Evolutionary conservation across 306 rosid genomes (phyloP).

Genomic region (Sicyos baderoa): DNA sequence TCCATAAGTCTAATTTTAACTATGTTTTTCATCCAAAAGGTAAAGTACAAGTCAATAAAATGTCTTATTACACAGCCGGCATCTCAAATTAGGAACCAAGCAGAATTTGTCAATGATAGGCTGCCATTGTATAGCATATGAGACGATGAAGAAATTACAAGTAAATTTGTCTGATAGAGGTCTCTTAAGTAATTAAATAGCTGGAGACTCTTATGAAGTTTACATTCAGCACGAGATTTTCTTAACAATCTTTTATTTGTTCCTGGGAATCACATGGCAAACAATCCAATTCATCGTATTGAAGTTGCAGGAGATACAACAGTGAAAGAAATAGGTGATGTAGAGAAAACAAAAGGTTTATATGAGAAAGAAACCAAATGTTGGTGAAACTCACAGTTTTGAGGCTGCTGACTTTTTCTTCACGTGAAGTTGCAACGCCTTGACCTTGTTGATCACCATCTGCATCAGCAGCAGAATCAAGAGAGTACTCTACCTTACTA

Average conservation of each 20-base stretch:
- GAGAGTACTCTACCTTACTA: constrained; percentile 55
- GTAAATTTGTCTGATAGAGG: background rate
- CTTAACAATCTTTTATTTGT: background rate
- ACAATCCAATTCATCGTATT: background rate
- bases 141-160: background rate
- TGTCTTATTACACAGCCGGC: background rate
- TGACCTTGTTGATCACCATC: constrained; percentile 77
- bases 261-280: background rate
- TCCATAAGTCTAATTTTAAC: background rate
- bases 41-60: background rate
- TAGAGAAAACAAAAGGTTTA: constrained; percentile 4
- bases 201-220: background rate
- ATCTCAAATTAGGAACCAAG: background rate
- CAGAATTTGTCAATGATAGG: background rate
- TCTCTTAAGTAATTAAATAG: background rate
- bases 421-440: constrained; percentile 72
- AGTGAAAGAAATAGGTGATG: background rate
- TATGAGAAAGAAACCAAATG: constrained; percentile 1
- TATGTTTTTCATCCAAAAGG: background rate
- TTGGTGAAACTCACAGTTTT: constrained; percentile 62
- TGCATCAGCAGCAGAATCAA: constrained; percentile 64
- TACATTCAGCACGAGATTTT: background rate
- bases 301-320: constrained; percentile 5
- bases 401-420: constrained; percentile 95
- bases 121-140: background rate